phyloP scores from a whole-genome alignment of 345 rosid species.

The Mangifera indica region DNA sequence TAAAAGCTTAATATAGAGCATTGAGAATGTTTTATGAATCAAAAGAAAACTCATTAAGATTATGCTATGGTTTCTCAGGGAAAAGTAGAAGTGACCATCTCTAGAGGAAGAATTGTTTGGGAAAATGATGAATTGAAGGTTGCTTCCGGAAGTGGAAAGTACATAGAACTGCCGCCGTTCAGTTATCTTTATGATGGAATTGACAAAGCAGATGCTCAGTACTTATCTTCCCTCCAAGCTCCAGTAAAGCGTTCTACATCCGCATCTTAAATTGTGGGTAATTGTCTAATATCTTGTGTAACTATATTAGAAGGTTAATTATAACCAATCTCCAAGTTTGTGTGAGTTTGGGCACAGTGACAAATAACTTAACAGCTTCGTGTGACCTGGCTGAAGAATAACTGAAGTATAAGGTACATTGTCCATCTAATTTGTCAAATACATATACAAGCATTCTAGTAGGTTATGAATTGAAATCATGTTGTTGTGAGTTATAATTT shows the following conservation, averaged over 20 bases:
- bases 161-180: constrained; percentile 69
- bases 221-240: constrained; percentile 70
- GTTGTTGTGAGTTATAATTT: not conserved
- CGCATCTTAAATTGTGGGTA: constrained; percentile 27
- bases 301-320: not conserved
- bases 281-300: not conserved
- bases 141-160: constrained; percentile 70
- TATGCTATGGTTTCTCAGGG: constrained; percentile 45
- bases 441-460: too few species aligned
- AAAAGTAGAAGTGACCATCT: constrained; percentile 90
- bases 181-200: constrained; percentile 75
- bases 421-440: too few species aligned
- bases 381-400: not conserved
- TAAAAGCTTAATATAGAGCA: not conserved
- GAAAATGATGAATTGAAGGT: constrained; percentile 72
- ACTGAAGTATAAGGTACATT: too few species aligned
- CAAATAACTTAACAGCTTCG: too few species aligned
- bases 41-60: not conserved
- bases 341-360: not conserved
- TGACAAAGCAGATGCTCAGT: constrained; percentile 72
- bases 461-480: not conserved
- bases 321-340: not conserved
- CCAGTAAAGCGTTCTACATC: constrained; percentile 67
- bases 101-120: constrained; percentile 87
- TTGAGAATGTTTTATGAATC: not conserved